Evolutionary conservation across 495 filamentous ascomycete genomes (phyloP), one percentile per base, ranked within the genome.

Genomic region (Rhypophila decipiens): DNA sequence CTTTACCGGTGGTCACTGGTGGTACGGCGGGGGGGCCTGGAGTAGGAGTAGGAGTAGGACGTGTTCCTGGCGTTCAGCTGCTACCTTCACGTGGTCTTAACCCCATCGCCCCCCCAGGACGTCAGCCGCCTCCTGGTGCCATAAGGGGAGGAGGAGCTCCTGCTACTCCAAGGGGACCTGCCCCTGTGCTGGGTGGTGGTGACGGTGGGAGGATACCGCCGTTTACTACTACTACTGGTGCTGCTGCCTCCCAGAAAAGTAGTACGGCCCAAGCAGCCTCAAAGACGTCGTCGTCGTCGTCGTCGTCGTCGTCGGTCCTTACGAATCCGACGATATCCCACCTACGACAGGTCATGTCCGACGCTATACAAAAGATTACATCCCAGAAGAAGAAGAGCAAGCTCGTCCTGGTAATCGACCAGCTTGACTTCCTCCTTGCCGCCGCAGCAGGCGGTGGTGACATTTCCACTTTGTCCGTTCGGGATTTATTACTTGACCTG

Each of bases 341-440:
- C 17, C 48, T 74, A 7, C 52, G 49, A 19, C 39, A 39, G 22
- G 55, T 51, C 21, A 49, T 77, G 7, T 36, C 54, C 20, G 54
- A 39, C 4, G 70, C 56, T 8, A 51, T 76, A 19, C 53, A 59
- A 24, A 46, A 50, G n/a, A 39, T n/a, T 8, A 24, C 35, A 3
- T 11, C 21, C n/a, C 24, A 36, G 12, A 27, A 21, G 53, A 35
- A 21, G 21, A 33, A 18, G 22, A 13, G 24, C 11, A 69, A 61
- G 49, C 61, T 71, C 4, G 49, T 81, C 7, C 55, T 84, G 24
- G 59, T 85, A 10, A 49, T 79, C 0, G 80, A 84, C 51, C 71
- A 74, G 48, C 58, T 77, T 4, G 82, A 84, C 52, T 62, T 82
- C 18, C 47, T 81, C 11, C 51, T 82, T 2, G 77, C 79, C 5